Percentiles rank a stretch among this genome's conserved stretches.
Conservation (phyloP, 1,284 basidiomycete species). For the Sparassis latifolia region DNA sequence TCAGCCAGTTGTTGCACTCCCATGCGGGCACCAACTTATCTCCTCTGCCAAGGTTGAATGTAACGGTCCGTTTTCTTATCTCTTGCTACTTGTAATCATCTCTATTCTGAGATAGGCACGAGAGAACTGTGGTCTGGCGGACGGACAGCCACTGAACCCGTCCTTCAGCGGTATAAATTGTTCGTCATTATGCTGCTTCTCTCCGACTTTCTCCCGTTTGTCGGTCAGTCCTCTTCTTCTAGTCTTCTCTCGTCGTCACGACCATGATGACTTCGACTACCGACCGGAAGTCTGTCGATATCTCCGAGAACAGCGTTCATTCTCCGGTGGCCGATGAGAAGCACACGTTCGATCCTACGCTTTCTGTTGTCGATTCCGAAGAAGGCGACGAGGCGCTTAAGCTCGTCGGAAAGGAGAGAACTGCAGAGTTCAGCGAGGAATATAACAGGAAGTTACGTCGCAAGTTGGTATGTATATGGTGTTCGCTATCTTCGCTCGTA, state of each 20-base stretch:
- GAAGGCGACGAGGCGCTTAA: slow-evolving; percentile 52
- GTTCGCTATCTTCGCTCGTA: background rate
- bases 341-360: slow-evolving; percentile 4
- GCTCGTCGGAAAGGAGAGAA: slow-evolving; percentile 46
- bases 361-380: slow-evolving; percentile 24
- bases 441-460: slow-evolving; percentile 47
- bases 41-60: too few species aligned
- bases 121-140: too few species aligned
- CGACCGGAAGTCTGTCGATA: slow-evolving; percentile 1
- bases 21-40: too few species aligned
- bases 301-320: slow-evolving; percentile 9
- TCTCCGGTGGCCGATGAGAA: slow-evolving; percentile 14
- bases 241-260: background rate
- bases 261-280: background rate
- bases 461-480: slow-evolving; percentile 41
- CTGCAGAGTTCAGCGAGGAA: slow-evolving; percentile 49
- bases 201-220: background rate
- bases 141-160: too few species aligned
- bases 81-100: too few species aligned
- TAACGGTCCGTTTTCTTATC: too few species aligned
- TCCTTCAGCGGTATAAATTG: background rate
- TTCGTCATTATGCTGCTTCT: background rate
- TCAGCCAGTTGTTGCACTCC: too few species aligned
- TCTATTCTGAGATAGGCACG: too few species aligned
- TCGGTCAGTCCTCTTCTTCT: background rate